Evolutionary conservation across 164 flowering plant species (phyloP), one percentile per base, ranked within the genome.

Genomic region (Macadamia tetraphylla): DNA sequence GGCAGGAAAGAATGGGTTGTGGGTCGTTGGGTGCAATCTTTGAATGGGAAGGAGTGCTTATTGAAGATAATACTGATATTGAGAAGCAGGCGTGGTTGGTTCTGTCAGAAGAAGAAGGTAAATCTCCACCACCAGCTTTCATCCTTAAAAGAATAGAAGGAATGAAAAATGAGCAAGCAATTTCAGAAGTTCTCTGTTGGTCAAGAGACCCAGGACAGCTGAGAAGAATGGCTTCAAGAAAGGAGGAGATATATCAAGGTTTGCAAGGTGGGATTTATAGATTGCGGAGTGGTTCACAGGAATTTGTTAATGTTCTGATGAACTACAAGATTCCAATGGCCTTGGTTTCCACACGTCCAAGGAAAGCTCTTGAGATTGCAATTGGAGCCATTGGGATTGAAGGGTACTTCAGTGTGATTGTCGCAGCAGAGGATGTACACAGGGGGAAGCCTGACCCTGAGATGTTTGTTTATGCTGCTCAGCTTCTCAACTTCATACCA

Each of bases 381-480:
- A 88, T 92, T 40, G 81, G 80, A 29, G 75, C 53, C 9, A 75
- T 86, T 49, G 97, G 94, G 31, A 78, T 94, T 51, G 84, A 85
- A 65, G 92, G 87, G 40, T 74, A 68, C 66, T 94, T 94, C 77
- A 86, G 55, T 68, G 96, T 79, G 48, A 79, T 90, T 67, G 92
- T 92, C 0, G 79, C 97, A 0, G 92, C 97, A 3, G 97, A 92
- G 70, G 99, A 94, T 81, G 99, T 90, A 58, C 72, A 88, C 64
- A 80, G 97, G 70, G 99, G 99, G 48, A 94, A 88, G 73, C 99
- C 99, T 14, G 99, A 94, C 69, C 99, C 99, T 0, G 99, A 94
- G 82, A 94, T 94, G 99, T 94, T 86, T 72, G 71, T 83, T 6
- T 92, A 88, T 70, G 99, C 99, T 15, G 87, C 92, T 7, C 97